These are phyloP conservation scores for Sporothrix schenckii DNA, from an alignment of 2,329 filamentous ascomycete species.

Conservation along the genomic window DNA sequence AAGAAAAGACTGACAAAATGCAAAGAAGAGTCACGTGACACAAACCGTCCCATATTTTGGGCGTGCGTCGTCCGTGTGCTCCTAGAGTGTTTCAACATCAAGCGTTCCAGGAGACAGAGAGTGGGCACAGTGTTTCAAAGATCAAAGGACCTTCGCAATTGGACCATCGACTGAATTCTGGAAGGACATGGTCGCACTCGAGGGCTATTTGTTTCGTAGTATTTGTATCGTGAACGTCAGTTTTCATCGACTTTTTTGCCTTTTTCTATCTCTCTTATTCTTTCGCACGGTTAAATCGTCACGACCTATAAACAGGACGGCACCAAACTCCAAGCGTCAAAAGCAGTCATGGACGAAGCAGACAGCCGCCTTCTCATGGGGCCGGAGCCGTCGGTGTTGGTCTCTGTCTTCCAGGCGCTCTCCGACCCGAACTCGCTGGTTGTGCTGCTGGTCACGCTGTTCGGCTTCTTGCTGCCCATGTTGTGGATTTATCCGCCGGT, in stretches of 20 bases:
- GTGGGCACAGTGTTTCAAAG: slow-evolving; percentile 26
- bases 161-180: neutral
- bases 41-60: neutral
- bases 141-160: neutral
- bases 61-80: slow-evolving; percentile 2
- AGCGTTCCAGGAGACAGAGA: slow-evolving; percentile 21
- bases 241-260: neutral
- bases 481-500: slow-evolving; percentile 60
- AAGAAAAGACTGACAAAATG: neutral
- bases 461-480: slow-evolving; percentile 58
- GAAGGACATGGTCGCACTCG: neutral
- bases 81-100: slow-evolving; percentile 27
- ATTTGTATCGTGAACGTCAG: slow-evolving; percentile 5
- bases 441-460: slow-evolving; percentile 50
- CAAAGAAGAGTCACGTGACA: slow-evolving; percentile 10
- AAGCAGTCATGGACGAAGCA: slow-evolving; percentile 7
- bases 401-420: neutral
- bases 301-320: neutral
- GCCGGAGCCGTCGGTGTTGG: slow-evolving; percentile 8
- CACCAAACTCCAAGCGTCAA: no score
- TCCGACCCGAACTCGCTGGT: slow-evolving; percentile 37
- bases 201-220: neutral
- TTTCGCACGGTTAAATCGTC: neutral
- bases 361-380: neutral
- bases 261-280: neutral